phyloP scores from a whole-genome alignment of 768 basidiomycete species.

The Infundibulicybe gibba region DNA sequence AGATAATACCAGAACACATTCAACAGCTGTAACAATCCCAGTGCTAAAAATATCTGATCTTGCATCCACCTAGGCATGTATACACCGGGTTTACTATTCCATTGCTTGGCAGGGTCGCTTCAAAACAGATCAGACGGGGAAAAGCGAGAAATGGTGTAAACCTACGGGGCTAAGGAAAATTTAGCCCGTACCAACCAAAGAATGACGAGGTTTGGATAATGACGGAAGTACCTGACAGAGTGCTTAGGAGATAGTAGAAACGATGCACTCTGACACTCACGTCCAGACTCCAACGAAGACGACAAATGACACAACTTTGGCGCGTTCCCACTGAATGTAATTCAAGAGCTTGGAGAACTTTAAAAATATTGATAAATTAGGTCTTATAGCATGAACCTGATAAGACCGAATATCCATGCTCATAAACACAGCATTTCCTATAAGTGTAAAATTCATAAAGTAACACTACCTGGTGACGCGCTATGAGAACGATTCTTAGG shows the following conservation, averaged over 20 bases:
- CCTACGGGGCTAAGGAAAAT: conserved; percentile 72
- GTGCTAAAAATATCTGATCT: conserved; percentile 74
- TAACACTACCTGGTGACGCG: conserved; percentile 71
- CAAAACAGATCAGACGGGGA: not conserved
- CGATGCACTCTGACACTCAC: conserved; percentile 41
- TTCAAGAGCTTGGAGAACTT: conserved; percentile 86
- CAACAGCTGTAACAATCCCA: conserved; percentile 73
- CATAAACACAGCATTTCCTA: conserved; percentile 89
- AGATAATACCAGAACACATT: conserved; percentile 94
- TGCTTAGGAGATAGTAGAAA: not conserved
- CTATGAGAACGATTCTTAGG: too few species aligned
- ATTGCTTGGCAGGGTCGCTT: conserved; percentile 54
- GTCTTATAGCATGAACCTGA: not conserved
- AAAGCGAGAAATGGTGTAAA: conserved; percentile 10
- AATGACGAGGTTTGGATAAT: conserved; percentile 84
- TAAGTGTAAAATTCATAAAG: conserved; percentile 71
- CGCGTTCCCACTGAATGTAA: conserved; percentile 68
- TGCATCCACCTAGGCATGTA: conserved; percentile 79
- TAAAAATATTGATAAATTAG: not conserved
- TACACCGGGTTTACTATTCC: conserved; percentile 57
- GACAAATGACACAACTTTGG: conserved; percentile 61
- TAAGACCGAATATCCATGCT: conserved; percentile 87
- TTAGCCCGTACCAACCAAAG: conserved; percentile 86
- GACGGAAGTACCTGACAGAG: conserved; percentile 79
- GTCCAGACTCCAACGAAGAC: conserved; percentile 76